phyloP scores from a whole-genome alignment of 495 filamentous ascomycete species.

The Aspergillus leporis region DNA sequence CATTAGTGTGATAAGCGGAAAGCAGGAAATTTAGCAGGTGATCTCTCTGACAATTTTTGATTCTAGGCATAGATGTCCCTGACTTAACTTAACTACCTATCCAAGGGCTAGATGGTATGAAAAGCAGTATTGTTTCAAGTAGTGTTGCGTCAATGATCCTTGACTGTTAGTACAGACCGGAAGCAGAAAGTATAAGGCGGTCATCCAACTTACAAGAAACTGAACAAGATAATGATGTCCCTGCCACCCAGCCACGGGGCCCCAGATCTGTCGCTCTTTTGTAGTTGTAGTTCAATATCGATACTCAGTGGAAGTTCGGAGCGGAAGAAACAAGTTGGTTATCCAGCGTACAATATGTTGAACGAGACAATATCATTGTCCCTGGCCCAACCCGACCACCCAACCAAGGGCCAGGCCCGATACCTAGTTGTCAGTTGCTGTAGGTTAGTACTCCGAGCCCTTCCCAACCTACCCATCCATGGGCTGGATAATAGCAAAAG shows the following conservation, averaged over 20 bases:
- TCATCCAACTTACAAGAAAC: no score
- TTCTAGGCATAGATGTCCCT: constrained; percentile 2
- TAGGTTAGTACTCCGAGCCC: constrained; percentile 1
- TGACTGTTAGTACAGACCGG: no score
- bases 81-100: constrained; percentile 11
- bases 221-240: neutral
- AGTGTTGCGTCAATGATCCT: neutral
- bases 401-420: constrained; percentile 2
- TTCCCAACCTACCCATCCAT: constrained; percentile 6
- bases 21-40: no score
- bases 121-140: neutral
- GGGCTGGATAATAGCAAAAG: neutral
- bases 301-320: no score
- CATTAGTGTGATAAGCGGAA: no score
- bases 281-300: no score
- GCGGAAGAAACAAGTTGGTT: no score
- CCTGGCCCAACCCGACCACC: constrained; percentile 10
- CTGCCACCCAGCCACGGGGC: no score
- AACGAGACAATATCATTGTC: neutral
- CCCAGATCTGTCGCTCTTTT: no score
- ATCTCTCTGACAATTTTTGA: neutral
- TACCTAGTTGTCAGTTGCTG: neutral
- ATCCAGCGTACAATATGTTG: no score
- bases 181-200: neutral
- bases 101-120: neutral